These are phyloP conservation scores for Sporothrix pallida DNA, from an alignment of 2,329 filamentous ascomycete species.

Conservation along the genomic window DNA sequence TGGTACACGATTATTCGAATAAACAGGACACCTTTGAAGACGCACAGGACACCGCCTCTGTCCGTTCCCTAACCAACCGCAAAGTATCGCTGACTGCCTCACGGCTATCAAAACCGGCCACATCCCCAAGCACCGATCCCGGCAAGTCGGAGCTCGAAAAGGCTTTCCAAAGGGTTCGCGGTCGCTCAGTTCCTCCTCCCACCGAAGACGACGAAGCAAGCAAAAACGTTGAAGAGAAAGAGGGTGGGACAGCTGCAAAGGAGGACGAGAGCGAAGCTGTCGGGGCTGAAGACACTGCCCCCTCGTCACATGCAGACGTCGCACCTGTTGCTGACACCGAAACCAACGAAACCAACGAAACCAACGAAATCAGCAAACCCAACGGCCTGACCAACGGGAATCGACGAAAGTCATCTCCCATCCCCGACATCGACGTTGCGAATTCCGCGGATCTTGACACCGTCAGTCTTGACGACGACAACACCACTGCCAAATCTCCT, in stretches of 20 bases:
- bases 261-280: conserved; percentile 38
- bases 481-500: conserved; percentile 30
- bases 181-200: conserved; percentile 11
- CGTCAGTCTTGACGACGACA: conserved; percentile 70
- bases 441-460: conserved; percentile 57
- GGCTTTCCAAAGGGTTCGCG: conserved; percentile 37
- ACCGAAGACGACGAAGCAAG: conserved; percentile 36
- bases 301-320: not conserved
- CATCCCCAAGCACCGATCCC: conserved; percentile 37
- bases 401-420: conserved; percentile 47
- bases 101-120: conserved; percentile 40
- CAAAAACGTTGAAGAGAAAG: conserved; percentile 46
- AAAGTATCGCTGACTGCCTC: conserved; percentile 45
- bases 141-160: conserved; percentile 43
- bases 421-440: conserved; percentile 53
- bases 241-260: conserved; percentile 38
- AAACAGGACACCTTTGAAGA: conserved; percentile 81
- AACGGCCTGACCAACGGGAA: conserved; percentile 31
- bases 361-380: not conserved
- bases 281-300: conserved; percentile 37
- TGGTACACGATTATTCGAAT: not conserved
- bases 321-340: conserved; percentile 14
- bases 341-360: no score
- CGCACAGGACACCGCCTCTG: conserved; percentile 69
- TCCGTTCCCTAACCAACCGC: conserved; percentile 67